Evolutionary conservation across 1,284 basidiomycete genomes (phyloP).

Genomic region (Cryptococcus deneoformans): DNA sequence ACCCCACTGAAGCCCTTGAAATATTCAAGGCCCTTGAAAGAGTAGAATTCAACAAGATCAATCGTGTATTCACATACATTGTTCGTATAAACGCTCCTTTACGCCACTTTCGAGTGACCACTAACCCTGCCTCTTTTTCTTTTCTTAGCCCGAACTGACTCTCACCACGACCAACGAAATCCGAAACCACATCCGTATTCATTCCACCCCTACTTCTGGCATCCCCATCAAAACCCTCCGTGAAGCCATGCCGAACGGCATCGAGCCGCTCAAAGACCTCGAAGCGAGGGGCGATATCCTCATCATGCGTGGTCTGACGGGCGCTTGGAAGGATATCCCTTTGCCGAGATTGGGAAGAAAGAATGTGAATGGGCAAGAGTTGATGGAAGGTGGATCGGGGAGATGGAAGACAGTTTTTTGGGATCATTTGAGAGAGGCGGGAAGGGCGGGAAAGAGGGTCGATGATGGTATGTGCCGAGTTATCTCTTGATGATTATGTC

Average conservation of each 20-base stretch:
- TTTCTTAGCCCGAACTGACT: conserved; percentile 36
- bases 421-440: conserved; percentile 43
- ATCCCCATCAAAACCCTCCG: conserved; percentile 31
- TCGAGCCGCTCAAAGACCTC: conserved; percentile 27
- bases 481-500: too few species aligned
- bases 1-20: conserved; percentile 32
- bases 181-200: conserved; percentile 38
- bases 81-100: conserved; percentile 21
- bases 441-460: conserved; percentile 34
- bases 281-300: conserved; percentile 38
- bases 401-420: conserved; percentile 44
- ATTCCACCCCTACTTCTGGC: conserved; percentile 32
- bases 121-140: background rate
- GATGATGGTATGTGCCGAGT: conserved; percentile 37
- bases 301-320: conserved; percentile 42
- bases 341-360: conserved; percentile 41
- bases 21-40: conserved; percentile 38
- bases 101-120: background rate
- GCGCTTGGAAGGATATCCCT: conserved; percentile 36
- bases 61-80: conserved; percentile 43
- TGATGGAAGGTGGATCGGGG: conserved; percentile 33
- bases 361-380: conserved; percentile 32
- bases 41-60: conserved; percentile 41
- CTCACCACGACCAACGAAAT: conserved; percentile 32
- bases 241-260: conserved; percentile 29